Conservation (phyloP, 2,329 filamentous ascomycete genomes). For the Parastagonospora avenae region DNA sequence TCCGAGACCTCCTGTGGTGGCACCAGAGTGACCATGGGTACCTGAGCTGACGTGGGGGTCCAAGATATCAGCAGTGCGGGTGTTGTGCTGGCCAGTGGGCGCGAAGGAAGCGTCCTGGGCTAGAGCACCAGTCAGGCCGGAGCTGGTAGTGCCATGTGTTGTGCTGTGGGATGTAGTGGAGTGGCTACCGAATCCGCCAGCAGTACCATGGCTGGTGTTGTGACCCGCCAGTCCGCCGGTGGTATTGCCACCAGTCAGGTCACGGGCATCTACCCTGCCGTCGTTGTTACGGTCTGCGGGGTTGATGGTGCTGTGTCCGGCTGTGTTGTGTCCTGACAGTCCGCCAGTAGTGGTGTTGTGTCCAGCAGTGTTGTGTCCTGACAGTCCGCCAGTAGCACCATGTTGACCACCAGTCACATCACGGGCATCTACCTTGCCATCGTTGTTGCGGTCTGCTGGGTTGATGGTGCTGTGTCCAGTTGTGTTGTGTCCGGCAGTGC, state of each 20-base stretch:
- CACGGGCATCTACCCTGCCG: neutral
- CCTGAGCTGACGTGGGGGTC: too few relatives aligned
- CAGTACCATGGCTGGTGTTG: conserved; percentile 1
- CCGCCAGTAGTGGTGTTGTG: neutral
- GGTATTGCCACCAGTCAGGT: neutral
- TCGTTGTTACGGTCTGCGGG: conserved; percentile 2
- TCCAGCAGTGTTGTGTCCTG: neutral
- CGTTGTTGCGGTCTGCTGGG: conserved; percentile 1
- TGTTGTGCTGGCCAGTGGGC: too few relatives aligned
- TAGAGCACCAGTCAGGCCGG: too few relatives aligned
- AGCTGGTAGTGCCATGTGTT: too few relatives aligned
- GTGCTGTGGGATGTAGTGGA: too few relatives aligned
- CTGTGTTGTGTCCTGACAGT: conserved; percentile 1
- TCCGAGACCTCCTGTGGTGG: neutral
- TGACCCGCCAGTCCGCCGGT: conserved; percentile 1
- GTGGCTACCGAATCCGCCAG: too few relatives aligned
- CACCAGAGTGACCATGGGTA: too few relatives aligned
- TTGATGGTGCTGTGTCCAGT: conserved; percentile 1
- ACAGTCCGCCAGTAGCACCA: neutral
- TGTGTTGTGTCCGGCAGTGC: neutral
- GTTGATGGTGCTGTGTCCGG: neutral
- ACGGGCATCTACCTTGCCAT: conserved; percentile 1
- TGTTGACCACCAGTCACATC: neutral
- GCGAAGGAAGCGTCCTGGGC: too few relatives aligned
- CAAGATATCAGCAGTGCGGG: too few relatives aligned